A percentile compares a stretch with the other conserved stretches of the same genome.
Evolutionary conservation across 2,329 filamentous ascomycete genomes (phyloP).

Genomic region (Fusarium coicis): DNA sequence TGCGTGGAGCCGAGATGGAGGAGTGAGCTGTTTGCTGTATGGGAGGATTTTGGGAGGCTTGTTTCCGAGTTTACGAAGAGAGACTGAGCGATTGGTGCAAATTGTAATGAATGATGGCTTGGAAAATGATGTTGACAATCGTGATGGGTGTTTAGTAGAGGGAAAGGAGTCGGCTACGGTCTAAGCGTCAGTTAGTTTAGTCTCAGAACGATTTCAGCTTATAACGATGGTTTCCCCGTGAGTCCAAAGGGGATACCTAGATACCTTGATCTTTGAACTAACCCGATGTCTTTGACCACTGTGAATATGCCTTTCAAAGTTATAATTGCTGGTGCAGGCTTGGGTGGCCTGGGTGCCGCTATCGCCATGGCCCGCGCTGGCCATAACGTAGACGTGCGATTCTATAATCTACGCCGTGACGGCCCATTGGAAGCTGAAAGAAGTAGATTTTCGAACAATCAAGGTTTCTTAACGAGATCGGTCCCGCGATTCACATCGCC

Average conservation of each 20-base stretch:
- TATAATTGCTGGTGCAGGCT: constrained; percentile 2
- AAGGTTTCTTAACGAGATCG: constrained; percentile 6
- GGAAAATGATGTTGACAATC: not conserved
- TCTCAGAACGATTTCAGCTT: not conserved
- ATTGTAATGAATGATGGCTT: too few species aligned
- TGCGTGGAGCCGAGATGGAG: not conserved
- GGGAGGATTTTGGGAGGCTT: not conserved
- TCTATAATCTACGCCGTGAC: rapidly evolving
- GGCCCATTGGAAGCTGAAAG: not conserved
- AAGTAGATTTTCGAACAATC: constrained; percentile 12
- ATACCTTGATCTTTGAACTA: too few species aligned
- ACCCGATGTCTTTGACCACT: too few species aligned
- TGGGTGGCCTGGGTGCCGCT: constrained; percentile 5
- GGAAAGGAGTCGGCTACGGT: not conserved
- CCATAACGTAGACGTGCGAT: not conserved
- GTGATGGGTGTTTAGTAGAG: not conserved
- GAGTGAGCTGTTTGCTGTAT: not conserved
- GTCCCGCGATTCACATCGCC: constrained; percentile 9
- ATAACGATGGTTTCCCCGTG: not conserved
- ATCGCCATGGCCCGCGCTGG: constrained; percentile 15
- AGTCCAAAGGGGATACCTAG: not conserved
- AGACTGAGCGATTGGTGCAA: not conserved
- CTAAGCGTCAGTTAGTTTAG: not conserved
- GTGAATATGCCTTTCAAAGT: constrained; percentile 8
- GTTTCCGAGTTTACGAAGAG: not conserved